Base-by-base conservation (phyloP, 2,329 filamentous ascomycete genomes). In the Colletotrichum neosansevieriae region DNA sequence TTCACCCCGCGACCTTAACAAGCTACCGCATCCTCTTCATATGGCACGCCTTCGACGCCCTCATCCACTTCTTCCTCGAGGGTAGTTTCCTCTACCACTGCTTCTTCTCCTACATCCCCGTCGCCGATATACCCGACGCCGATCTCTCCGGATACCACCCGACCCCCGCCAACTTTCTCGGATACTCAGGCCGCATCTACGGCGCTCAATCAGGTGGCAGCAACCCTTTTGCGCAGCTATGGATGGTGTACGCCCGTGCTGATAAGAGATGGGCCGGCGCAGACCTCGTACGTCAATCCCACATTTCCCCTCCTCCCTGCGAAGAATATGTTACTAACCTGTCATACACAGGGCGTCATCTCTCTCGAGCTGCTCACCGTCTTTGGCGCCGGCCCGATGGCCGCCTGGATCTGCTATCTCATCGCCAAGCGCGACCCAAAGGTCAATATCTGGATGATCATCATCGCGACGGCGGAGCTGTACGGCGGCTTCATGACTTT, bases 21-120 rank as follows among this genome's bases (percentile, higher is more conserved):
- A 87, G 89, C 58, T 85, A 86, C 63, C 93, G 94, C 70, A 82
- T 92, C 76, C 89, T 98, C 72, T 97, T 97, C 85, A 88, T 97
- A 81, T 98, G 95, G 95, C 94, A 98, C 82, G 87, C 93, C 42
- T 97, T 97, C 81, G 94, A 98, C 79, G 93, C 93, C 36, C 86
- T 98, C 49, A 95, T 94, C 75, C 96, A 99, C 83, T 89, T 97
- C 80, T 84, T 94, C 78, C 92, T 98, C 77, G 95, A 98, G 82
- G 94, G 94, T 61, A 91, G 89, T 75, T 98, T 94, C 80, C 89
- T 98, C 24, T 98, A 94, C 85, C 93, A 97, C 82, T 97, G 93
- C 83, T 97, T 98, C 86, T 95, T 94, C 85, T 83, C 82, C 10
- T 84, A 80, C 76, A 74, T 84, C 7, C 77, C 80, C 4, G 69